Evolutionary conservation across 768 basidiomycete genomes (phyloP).

Genomic region (Rubroboletus satanas): DNA sequence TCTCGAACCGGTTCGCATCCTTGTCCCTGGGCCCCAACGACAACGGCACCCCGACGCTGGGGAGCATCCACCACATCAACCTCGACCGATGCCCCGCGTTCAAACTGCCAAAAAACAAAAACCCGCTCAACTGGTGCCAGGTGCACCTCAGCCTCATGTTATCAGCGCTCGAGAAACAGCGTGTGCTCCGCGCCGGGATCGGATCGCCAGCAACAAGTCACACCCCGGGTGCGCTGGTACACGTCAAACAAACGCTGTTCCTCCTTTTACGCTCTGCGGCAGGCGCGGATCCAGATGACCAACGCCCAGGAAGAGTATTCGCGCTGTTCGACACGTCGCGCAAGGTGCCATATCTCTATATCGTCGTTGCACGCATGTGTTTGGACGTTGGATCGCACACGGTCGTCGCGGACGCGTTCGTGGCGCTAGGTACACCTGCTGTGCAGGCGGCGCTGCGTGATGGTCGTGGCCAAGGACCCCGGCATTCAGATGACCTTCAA

Average conservation of each 20-base stretch:
- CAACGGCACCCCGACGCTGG: constrained; percentile 17
- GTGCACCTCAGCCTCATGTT: constrained; percentile 26
- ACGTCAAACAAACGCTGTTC: constrained; percentile 32
- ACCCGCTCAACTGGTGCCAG: constrained; percentile 25
- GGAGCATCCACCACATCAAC: constrained; percentile 40
- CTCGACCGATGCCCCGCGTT: constrained; percentile 34
- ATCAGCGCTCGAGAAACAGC: constrained; percentile 16
- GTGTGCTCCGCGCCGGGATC: background rate
- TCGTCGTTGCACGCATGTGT: constrained; percentile 44
- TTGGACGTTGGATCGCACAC: constrained; percentile 43
- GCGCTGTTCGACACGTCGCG: constrained; percentile 14
- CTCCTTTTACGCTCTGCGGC: constrained; percentile 20
- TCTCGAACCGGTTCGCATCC: constrained; percentile 28
- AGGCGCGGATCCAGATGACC: constrained; percentile 2
- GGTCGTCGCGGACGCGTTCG: constrained; percentile 45
- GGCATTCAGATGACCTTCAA: background rate
- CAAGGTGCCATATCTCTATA: constrained; percentile 32
- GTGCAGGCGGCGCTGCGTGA: background rate
- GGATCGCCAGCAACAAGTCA: too few species aligned
- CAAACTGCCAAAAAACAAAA: constrained; percentile 13
- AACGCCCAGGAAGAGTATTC: constrained; percentile 12
- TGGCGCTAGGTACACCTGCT: constrained; percentile 33
- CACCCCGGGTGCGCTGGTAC: constrained; percentile 18
- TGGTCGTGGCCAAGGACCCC: background rate
- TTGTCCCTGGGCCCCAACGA: constrained; percentile 3